phyloP scores from a whole-genome alignment of 176 grass and related monocot species.

The Alloteropsis semialata region DNA sequence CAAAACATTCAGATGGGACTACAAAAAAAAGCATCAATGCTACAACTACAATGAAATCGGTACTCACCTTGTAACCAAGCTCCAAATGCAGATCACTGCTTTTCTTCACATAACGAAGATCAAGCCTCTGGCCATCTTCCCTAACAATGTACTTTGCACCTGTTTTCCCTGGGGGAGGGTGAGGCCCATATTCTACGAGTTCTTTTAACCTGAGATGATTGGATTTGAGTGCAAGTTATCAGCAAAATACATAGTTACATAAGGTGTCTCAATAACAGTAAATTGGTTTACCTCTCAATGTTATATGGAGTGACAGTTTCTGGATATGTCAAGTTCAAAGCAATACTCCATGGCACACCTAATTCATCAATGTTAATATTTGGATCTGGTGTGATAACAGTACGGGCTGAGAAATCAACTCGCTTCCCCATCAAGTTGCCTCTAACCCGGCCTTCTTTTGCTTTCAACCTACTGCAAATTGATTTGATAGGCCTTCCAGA shows the following conservation, averaged over 20 bases:
- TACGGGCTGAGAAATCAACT: conserved; percentile 94
- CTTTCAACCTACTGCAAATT: conserved; percentile 86
- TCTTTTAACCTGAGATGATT: conserved; percentile 56
- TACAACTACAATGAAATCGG: neutral
- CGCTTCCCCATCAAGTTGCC: conserved; percentile 92
- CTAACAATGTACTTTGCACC: conserved; percentile 95
- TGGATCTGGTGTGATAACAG: conserved; percentile 85
- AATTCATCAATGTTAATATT: conserved; percentile 96
- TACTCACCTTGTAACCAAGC: conserved; percentile 74
- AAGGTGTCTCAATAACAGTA: neutral
- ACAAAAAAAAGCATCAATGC: neutral
- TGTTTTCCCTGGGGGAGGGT: conserved; percentile 80
- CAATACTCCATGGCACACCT: conserved; percentile 95
- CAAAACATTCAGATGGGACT: neutral
- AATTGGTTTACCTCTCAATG: conserved; percentile 64
- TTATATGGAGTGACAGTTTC: conserved; percentile 95
- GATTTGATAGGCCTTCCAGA: conserved; percentile 87
- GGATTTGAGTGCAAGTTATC: conserved; percentile 12
- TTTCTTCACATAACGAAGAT: conserved; percentile 94
- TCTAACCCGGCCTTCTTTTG: conserved; percentile 87
- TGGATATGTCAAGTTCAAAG: conserved; percentile 88
- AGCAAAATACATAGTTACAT: neutral
- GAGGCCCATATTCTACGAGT: conserved; percentile 84
- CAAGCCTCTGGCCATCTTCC: conserved; percentile 88
- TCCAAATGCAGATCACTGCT: conserved; percentile 93